Conservation (phyloP, 2,329 filamentous ascomycete species). For the Corinectria fuckeliana region DNA sequence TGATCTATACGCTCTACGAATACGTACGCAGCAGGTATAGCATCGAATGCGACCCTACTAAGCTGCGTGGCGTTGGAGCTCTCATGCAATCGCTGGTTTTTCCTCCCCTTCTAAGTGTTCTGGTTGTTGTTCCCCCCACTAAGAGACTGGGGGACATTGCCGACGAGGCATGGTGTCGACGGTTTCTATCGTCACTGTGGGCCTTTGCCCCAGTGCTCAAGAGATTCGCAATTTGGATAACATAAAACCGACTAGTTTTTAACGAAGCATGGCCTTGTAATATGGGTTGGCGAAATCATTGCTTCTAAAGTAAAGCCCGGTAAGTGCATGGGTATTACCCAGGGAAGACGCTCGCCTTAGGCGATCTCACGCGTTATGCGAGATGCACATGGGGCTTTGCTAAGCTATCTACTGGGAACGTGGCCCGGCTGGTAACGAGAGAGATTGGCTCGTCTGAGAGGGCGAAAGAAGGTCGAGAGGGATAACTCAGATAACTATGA, state of each 20-base stretch:
- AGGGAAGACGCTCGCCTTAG: slow-evolving; percentile 2
- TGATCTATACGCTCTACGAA: neutral
- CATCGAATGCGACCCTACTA: neutral
- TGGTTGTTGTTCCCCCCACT: neutral
- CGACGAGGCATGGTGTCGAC: neutral
- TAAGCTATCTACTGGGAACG: neutral
- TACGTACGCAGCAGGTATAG: no score
- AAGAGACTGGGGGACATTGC: neutral
- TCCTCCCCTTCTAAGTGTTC: no score
- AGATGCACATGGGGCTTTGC: slow-evolving; percentile 19
- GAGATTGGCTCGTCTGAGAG: neutral
- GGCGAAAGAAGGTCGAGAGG: neutral
- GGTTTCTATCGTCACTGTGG: neutral
- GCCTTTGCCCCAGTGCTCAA: neutral
- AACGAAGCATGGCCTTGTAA: neutral
- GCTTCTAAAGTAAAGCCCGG: neutral
- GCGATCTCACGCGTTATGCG: slow-evolving; percentile 16
- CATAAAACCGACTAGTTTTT: neutral
- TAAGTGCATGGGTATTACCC: no score
- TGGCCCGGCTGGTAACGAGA: neutral
- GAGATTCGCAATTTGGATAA: slow-evolving; percentile 7
- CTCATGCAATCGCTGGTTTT: neutral
- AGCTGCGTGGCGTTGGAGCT: neutral
- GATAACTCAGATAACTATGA: no score
- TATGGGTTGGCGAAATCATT: neutral